Conservation (phyloP, 1,284 basidiomycete genomes). For the Ceratobasidium sp. region DNA sequence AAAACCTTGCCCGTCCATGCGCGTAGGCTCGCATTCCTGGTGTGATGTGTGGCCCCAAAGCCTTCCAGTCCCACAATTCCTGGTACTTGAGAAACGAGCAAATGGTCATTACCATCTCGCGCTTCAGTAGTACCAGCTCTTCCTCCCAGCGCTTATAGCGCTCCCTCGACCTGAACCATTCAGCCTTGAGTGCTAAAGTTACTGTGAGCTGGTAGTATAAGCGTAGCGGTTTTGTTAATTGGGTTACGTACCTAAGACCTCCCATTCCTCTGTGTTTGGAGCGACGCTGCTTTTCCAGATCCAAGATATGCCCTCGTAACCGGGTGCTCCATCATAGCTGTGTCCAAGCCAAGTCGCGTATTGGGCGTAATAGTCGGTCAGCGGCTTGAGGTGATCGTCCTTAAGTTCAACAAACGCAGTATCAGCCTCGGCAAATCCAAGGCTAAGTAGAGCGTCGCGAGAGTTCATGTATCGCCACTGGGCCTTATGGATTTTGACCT, state of each 20-base stretch:
- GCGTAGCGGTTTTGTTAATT: background rate
- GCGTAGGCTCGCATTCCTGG: slow-evolving; percentile 12
- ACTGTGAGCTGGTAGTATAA: background rate
- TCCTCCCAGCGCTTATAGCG: slow-evolving; percentile 32
- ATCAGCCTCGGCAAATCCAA: background rate
- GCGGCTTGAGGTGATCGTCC: background rate
- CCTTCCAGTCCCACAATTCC: slow-evolving; percentile 16
- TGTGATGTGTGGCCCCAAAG: background rate
- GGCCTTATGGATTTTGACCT: background rate
- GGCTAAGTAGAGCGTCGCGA: background rate
- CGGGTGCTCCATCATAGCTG: background rate
- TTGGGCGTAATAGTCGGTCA: background rate
- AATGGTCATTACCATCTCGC: slow-evolving; percentile 27
- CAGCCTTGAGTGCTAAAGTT: slow-evolving; percentile 19
- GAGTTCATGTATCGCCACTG: slow-evolving; percentile 14
- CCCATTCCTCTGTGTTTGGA: background rate
- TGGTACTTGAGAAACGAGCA: background rate
- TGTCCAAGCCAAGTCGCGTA: background rate
- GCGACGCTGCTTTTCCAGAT: slow-evolving; percentile 6
- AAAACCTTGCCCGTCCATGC: background rate
- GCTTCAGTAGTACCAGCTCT: slow-evolving; percentile 13
- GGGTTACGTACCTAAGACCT: background rate
- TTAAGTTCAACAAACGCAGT: background rate
- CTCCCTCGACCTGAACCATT: slow-evolving; percentile 32
- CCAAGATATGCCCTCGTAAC: background rate